Base-by-base conservation (phyloP, 805 yeast genomes). In the Saccharomycopsis amapae region DNA sequence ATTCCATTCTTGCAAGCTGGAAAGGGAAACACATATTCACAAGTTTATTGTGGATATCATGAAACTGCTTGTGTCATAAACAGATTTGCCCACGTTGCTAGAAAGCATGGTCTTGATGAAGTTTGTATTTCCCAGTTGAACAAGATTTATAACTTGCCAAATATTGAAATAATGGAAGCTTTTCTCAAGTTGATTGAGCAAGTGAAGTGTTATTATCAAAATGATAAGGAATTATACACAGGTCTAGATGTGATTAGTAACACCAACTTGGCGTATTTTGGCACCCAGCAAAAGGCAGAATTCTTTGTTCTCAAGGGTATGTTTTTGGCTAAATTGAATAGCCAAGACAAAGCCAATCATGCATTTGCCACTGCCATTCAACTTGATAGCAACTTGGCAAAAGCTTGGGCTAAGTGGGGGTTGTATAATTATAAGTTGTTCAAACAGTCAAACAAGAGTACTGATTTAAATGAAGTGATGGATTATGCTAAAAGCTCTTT, bases 401-500 rank as follows among this genome's bases (percentile, higher is more conserved):
- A 93, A 62, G 97, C 98, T 0, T 93, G 99, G 99, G 97, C 97
- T 3, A 97, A 94, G 61, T 93, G 99, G 99, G 99, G 98, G 50
- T 79, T 81, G 60, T 93, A 87, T 67, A 89, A 89, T 60, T 98
- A 93, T 56, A 76, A 81, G 24, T 71, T 96, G 35, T 80, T 87
- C 62, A 84, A 85, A 54, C 42, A 33, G 10, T 15, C 43, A 3
- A 43, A 31, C 23, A 33, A 20, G 30, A 36, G 24, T 15, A 24
- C 31, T 26, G 34, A 43, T 12, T 13, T 15, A 19, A 23, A 19
- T 22, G 45, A 42, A 17, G 40, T 86, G 56, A 79, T 84, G 65
- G 76, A 78, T 19, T 81, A 78, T 63, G 98, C 97, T 17, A 83
- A 87, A 52, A 88, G 89, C 62, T 97, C 99, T 2, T 80, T 93